Evolutionary conservation across 768 basidiomycete species (phyloP).

Genomic region (Rhodotorula paludigena): DNA sequence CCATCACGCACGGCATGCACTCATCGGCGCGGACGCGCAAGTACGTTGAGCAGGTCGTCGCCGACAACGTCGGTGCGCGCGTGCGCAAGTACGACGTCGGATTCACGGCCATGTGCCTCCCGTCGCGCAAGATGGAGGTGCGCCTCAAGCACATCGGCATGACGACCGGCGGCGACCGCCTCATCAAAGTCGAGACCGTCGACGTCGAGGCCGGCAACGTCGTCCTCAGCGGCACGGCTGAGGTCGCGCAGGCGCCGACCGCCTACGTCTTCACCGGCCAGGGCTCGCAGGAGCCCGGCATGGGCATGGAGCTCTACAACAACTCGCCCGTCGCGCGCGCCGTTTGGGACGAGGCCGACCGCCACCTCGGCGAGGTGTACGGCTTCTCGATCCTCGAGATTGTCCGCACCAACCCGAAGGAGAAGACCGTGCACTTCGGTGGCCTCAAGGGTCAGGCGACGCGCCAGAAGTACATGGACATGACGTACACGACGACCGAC

Average conservation of each 20-base stretch:
- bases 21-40: slow-evolving; percentile 88
- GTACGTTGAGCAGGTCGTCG: slow-evolving; percentile 87
- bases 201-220: slow-evolving; percentile 76
- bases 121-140: slow-evolving; percentile 77
- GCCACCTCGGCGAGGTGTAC: slow-evolving; percentile 86
- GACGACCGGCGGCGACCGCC: slow-evolving; percentile 80
- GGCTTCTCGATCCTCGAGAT: slow-evolving; percentile 99
- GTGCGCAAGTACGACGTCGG: slow-evolving; percentile 84
- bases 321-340: slow-evolving; percentile 86
- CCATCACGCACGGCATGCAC: slow-evolving; percentile 98
- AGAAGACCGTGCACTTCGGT: slow-evolving; percentile 97
- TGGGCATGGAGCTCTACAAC: slow-evolving; percentile 99
- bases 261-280: slow-evolving; percentile 98
- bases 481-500: slow-evolving; percentile 93
- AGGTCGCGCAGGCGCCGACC: slow-evolving; percentile 82
- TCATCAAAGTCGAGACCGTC: slow-evolving; percentile 78
- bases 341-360: slow-evolving; percentile 95
- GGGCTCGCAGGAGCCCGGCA: slow-evolving; percentile 93
- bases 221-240: slow-evolving; percentile 84
- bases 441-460: slow-evolving; percentile 98
- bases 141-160: slow-evolving; percentile 84
- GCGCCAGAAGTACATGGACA: slow-evolving; percentile 98
- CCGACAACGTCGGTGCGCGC: slow-evolving; percentile 84
- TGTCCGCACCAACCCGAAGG: slow-evolving; percentile 81
- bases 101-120: slow-evolving; percentile 97